These are phyloP conservation scores for Polychytrium aggregatum DNA, from an alignment of 192 early-diverging fungal genomes.

Conservation along the genomic window DNA sequence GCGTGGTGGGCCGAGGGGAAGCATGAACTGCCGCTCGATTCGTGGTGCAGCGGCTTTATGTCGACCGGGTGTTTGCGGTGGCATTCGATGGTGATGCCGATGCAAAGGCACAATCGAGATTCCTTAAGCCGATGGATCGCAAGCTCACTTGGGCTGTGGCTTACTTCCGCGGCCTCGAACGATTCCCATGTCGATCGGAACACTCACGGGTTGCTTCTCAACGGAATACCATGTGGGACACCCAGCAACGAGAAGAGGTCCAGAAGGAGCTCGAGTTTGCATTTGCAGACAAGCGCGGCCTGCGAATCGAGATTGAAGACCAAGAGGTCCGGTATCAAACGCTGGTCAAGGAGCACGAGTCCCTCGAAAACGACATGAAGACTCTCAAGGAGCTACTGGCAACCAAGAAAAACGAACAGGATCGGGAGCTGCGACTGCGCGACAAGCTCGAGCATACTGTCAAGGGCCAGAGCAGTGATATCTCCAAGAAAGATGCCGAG, in stretches of 20 bases:
- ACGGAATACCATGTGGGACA: too few species aligned
- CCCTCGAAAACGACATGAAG: constrained; percentile 26
- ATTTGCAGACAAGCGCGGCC: constrained; percentile 5
- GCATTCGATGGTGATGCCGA: too few species aligned
- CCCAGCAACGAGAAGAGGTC: constrained; percentile 23
- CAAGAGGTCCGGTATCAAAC: constrained; percentile 10
- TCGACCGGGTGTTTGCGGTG: too few species aligned
- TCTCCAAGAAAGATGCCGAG: constrained; percentile 27
- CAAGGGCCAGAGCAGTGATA: constrained; percentile 12
- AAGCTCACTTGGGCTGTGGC: too few species aligned
- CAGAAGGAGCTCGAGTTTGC: constrained; percentile 15
- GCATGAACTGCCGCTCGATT: too few species aligned
- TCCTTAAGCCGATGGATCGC: too few species aligned
- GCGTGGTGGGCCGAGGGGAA: too few species aligned
- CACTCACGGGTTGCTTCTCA: too few species aligned
- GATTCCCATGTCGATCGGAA: too few species aligned
- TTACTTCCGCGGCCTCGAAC: too few species aligned
- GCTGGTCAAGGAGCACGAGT: constrained; percentile 14
- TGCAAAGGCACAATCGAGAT: too few species aligned
- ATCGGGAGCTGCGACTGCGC: constrained; percentile 28
- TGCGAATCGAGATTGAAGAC: constrained; percentile 22
- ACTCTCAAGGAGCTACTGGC: constrained; percentile 39
- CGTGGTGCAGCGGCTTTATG: too few species aligned
- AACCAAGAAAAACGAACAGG: constrained; percentile 39
- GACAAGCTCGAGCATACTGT: constrained; percentile 34